These are phyloP conservation scores for Trichosanthes truncata DNA, from an alignment of 306 rosid genomes.

Conservation along the genomic window DNA sequence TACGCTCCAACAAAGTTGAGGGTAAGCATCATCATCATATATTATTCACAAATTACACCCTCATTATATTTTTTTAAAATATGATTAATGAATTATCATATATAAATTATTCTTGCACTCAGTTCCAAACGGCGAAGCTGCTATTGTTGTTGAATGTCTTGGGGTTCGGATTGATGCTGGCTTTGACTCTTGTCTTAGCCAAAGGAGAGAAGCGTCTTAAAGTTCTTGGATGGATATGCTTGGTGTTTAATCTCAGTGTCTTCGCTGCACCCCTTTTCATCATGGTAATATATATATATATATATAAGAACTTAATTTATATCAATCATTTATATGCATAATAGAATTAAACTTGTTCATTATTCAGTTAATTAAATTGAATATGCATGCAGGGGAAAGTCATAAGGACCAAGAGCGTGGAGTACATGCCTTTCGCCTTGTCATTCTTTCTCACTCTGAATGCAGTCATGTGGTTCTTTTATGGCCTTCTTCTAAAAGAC, in stretches of 20 bases:
- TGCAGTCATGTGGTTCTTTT: conserved; percentile 95
- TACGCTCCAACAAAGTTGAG: conserved; percentile 55
- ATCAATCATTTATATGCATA: too few relatives aligned
- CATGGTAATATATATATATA: conserved; percentile 24
- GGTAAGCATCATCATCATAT: conserved; percentile 29
- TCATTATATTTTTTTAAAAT: too few relatives aligned
- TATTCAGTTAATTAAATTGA: too few relatives aligned
- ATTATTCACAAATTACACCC: too few relatives aligned
- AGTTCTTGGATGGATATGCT: conserved; percentile 78
- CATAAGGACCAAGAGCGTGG: conserved; percentile 65
- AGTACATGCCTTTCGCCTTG: conserved; percentile 79
- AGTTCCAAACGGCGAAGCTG: conserved; percentile 52
- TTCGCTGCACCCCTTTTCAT: conserved; percentile 89
- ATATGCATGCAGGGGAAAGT: conserved; percentile 50
- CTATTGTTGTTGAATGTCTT: conserved; percentile 51
- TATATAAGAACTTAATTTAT: too few relatives aligned
- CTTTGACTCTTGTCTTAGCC: conserved; percentile 44
- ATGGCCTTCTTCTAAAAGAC: conserved; percentile 74
- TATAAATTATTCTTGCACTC: neutral
- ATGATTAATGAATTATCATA: too few relatives aligned
- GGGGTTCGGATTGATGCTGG: conserved; percentile 68
- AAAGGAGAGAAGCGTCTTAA: conserved; percentile 47
- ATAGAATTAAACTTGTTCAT: too few relatives aligned
- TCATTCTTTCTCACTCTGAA: conserved; percentile 69
- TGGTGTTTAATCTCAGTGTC: conserved; percentile 64